phyloP scores from a whole-genome alignment of 495 filamentous ascomycete genomes.

The Thozetella sp. region DNA sequence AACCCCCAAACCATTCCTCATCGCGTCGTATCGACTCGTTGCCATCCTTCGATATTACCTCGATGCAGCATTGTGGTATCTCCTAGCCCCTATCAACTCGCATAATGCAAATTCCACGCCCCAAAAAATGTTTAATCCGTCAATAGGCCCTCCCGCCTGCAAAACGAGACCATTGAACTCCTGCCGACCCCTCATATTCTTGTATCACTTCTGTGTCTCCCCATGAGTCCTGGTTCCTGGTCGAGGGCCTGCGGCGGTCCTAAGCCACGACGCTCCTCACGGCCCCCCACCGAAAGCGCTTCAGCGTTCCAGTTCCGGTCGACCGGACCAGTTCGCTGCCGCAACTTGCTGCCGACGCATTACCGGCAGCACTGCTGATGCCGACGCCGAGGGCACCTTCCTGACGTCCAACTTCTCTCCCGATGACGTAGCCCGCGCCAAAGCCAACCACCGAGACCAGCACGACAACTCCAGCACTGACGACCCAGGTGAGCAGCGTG shows the following conservation, averaged over 20 bases:
- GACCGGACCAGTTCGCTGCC: slow-evolving; percentile 42
- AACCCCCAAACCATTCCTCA: background rate
- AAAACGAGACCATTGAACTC: no score
- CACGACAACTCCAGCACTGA: slow-evolving; percentile 90
- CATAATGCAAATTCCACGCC: background rate
- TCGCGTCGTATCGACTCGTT: background rate
- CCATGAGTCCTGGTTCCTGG: no score
- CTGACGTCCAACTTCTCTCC: slow-evolving; percentile 74
- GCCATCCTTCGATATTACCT: background rate
- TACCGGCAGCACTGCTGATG: slow-evolving; percentile 34
- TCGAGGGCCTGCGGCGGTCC: no score
- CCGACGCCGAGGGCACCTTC: slow-evolving; percentile 50
- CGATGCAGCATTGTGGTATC: background rate
- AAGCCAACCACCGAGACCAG: slow-evolving; percentile 91
- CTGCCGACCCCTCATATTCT: no score
- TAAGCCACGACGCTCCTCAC: slow-evolving; percentile 41
- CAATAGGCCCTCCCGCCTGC: no score
- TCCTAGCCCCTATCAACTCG: background rate
- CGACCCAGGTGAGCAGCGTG: slow-evolving; percentile 86
- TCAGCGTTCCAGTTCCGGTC: slow-evolving; percentile 35
- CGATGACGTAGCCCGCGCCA: slow-evolving; percentile 88
- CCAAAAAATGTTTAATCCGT: no score
- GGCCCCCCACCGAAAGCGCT: slow-evolving; percentile 47
- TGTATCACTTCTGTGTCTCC: no score
- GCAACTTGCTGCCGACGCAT: slow-evolving; percentile 39